These are phyloP conservation scores for Termitomyces sp. DNA, from an alignment of 768 basidiomycete genomes.

Conservation along the genomic window DNA sequence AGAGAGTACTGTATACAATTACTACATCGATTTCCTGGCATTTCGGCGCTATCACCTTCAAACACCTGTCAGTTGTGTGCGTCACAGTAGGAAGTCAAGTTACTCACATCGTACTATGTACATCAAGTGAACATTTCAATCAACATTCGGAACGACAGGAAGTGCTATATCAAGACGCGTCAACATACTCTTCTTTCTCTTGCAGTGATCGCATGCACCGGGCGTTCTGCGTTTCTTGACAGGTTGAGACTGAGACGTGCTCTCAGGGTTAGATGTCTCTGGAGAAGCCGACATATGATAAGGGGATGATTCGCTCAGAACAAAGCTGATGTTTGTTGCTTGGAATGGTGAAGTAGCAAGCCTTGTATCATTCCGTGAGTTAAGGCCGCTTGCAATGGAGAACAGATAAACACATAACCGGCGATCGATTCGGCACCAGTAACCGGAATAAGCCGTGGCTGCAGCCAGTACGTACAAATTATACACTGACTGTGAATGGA, in stretches of 20 bases:
- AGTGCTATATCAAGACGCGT: neutral
- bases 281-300: slow-evolving; percentile 1
- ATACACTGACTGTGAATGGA: no score
- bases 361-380: no score
- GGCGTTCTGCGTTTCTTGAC: slow-evolving; percentile 56
- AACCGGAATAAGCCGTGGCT: no score
- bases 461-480: no score
- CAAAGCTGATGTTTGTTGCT: no score
- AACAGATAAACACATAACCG: neutral
- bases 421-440: neutral
- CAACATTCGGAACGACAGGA: neutral
- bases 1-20: slow-evolving; percentile 57
- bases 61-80: slow-evolving; percentile 39
- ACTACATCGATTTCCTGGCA: slow-evolving; percentile 58
- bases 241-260: neutral
- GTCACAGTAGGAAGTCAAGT: neutral
- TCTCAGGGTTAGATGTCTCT: neutral
- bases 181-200: slow-evolving; percentile 64
- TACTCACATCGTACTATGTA: slow-evolving; percentile 31
- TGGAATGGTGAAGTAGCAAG: no score
- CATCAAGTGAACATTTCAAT: neutral
- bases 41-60: slow-evolving; percentile 66
- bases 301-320: neutral
- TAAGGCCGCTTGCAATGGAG: no score
- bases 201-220: slow-evolving; percentile 71